Evolutionary conservation across 2,329 filamentous ascomycete genomes (phyloP).

Genomic region (Paraphaeosphaeria minitans): DNA sequence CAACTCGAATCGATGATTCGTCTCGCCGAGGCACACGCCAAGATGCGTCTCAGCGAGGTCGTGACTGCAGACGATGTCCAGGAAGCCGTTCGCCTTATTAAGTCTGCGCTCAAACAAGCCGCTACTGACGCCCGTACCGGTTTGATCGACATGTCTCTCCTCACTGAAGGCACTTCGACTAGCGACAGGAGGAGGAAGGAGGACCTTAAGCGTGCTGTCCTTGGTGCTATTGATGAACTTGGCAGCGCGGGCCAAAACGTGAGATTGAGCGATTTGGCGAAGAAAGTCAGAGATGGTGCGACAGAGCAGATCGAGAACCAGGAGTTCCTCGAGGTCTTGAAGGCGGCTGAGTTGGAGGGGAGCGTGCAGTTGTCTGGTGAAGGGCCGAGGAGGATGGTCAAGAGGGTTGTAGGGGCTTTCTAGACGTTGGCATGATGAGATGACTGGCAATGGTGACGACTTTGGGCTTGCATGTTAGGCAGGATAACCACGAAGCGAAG

Average conservation of each 20-base stretch:
- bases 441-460: background rate
- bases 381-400: constrained; percentile 79
- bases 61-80: constrained; percentile 84
- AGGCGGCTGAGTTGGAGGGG: constrained; percentile 83
- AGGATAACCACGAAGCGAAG: background rate
- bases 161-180: constrained; percentile 92
- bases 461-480: background rate
- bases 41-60: constrained; percentile 82
- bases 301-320: constrained; percentile 69
- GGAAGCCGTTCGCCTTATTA: constrained; percentile 91
- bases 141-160: constrained; percentile 92
- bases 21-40: constrained; percentile 92
- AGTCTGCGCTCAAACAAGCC: constrained; percentile 91
- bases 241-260: constrained; percentile 64
- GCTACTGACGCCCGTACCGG: constrained; percentile 92
- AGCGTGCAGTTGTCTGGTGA: constrained; percentile 80
- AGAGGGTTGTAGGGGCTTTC: constrained; percentile 62
- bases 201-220: constrained; percentile 80
- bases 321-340: constrained; percentile 84
- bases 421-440: constrained; percentile 14
- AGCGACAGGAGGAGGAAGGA: constrained; percentile 82
- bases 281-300: constrained; percentile 66
- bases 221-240: constrained; percentile 80
- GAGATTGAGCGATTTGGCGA: constrained; percentile 78
- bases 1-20: constrained; percentile 99